Base-by-base conservation (phyloP, 176 grass and related monocot genomes). In the Secale cereale region DNA sequence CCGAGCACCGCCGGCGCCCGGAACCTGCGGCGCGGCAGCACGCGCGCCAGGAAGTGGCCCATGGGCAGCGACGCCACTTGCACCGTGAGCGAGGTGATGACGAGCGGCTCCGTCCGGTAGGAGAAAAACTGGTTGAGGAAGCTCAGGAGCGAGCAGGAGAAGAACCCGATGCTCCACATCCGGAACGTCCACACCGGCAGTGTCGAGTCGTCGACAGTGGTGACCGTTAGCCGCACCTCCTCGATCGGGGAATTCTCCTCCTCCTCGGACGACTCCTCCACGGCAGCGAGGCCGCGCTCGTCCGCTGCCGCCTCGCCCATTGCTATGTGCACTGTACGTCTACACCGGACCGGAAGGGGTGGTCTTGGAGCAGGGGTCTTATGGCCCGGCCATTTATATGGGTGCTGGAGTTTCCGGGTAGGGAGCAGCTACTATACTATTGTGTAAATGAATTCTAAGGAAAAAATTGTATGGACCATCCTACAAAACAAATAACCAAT, bases 61-160 rank as follows among this genome's bases (percentile, higher is more conserved):
- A 95, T n/a, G 74, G 95, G 92, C 69, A 98, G 87, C 72, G 93
- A 90, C 35, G 92, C 95, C 59, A 98, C 89, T 89, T 95, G 92
- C 28, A 98, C 89, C 59, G 91, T 89, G 87, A 98, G 91, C 87
- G 87, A 77, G 46, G 95, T 92, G 64, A 97, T 92, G 75, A 92
- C 63, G 78, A 98, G 95, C 30, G 95, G 95, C 89, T 98, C 85
- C 1, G 86, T 93, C 1, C 92, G 92, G 91, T 88, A 98, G 29
- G 89, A 77, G 91, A 95, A 98, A 89, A 98, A 98, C 88, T 94
- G 92, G 95, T 98, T 95, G 32, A 98, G 85, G 92, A 98, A 98
- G 60, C 91, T 91, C 64, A 98, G 36, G 36, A 93, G 72, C 70
- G 76, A 85, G 91, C 93, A 94, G 1, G 95, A 90, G 3, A 89